Evolutionary conservation across 2,329 filamentous ascomycete species (phyloP).

Genomic region (Fusarium tuaranense): DNA sequence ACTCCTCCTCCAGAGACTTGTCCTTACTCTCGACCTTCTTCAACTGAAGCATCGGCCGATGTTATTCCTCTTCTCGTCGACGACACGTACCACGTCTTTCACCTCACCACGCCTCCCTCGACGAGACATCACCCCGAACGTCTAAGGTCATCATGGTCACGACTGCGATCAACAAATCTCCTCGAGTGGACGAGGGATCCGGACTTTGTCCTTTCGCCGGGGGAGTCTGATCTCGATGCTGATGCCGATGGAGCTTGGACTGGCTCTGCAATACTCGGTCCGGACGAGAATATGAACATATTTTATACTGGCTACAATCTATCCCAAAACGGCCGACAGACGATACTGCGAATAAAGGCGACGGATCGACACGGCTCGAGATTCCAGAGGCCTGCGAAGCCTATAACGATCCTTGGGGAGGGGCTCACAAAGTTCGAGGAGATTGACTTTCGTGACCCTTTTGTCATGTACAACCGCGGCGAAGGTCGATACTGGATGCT

Average conservation of each 20-base stretch:
- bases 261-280: slow-evolving; percentile 48
- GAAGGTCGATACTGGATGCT: slow-evolving; percentile 52
- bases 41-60: slow-evolving; percentile 48
- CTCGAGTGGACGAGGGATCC: slow-evolving; percentile 47
- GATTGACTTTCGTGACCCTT: slow-evolving; percentile 53
- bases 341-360: slow-evolving; percentile 46
- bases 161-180: slow-evolving; percentile 45
- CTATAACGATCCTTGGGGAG: slow-evolving; percentile 38
- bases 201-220: slow-evolving; percentile 39
- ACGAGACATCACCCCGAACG: slow-evolving; percentile 50
- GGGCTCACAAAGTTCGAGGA: slow-evolving; percentile 45
- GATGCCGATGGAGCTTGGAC: slow-evolving; percentile 52
- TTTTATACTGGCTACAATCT: slow-evolving; percentile 54
- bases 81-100: slow-evolving; percentile 52
- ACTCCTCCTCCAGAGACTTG: slow-evolving; percentile 44
- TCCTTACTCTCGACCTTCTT: slow-evolving; percentile 44
- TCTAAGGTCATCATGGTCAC: slow-evolving; percentile 49
- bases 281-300: slow-evolving; percentile 49
- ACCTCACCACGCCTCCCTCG: slow-evolving; percentile 47
- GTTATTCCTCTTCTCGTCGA: slow-evolving; percentile 52
- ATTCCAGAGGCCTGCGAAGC: slow-evolving; percentile 41
- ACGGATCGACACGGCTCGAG: slow-evolving; percentile 42
- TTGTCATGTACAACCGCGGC: slow-evolving; percentile 47
- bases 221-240: slow-evolving; percentile 29
- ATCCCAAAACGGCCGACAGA: slow-evolving; percentile 46